A percentile compares a stretch with the other conserved stretches of the same genome.
Conservation (phyloP, 306 rosid genomes). For the Quercus gilva region DNA sequence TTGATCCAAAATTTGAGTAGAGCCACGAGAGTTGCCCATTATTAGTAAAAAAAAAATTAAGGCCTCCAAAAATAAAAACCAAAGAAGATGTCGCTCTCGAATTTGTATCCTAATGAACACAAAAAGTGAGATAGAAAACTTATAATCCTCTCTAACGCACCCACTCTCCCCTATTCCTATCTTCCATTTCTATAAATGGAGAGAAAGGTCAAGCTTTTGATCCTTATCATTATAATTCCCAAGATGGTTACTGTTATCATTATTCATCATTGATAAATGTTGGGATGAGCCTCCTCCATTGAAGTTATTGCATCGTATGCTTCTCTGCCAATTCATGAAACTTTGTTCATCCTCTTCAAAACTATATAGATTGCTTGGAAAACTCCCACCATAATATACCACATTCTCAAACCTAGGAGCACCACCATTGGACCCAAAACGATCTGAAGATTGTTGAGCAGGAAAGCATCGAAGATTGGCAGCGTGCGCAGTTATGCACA, state of each 20-base stretch:
- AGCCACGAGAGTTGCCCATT: not conserved
- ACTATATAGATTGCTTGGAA: slow-evolving; percentile 18
- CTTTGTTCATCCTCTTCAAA: slow-evolving; percentile 40
- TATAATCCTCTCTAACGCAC: not conserved
- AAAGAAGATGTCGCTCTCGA: not conserved
- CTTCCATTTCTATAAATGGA: slow-evolving; percentile 48
- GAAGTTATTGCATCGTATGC: slow-evolving; percentile 27
- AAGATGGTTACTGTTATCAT: slow-evolving; percentile 10
- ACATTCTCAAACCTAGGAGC: slow-evolving; percentile 47
- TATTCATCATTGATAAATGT: slow-evolving; percentile 13
- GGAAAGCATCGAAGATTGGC: slow-evolving; percentile 44
- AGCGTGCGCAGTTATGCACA: slow-evolving; percentile 50
- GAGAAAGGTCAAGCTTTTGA: slow-evolving; percentile 76
- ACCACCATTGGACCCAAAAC: slow-evolving; percentile 44
- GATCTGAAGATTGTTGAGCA: slow-evolving; percentile 31
- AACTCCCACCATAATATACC: slow-evolving; percentile 33
- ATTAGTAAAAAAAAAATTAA: not conserved
- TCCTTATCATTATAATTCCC: slow-evolving; percentile 37
- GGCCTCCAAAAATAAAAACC: not conserved
- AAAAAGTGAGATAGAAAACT: too few species aligned
- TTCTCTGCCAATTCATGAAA: slow-evolving; percentile 43
- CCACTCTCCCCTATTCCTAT: not conserved
- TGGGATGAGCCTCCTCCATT: slow-evolving; percentile 28
- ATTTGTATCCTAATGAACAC: too few species aligned
- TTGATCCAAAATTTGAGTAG: not conserved